Evolutionary conservation across 2,329 filamentous ascomycete species (phyloP).

Genomic region (Aspergillus arachidicola): DNA sequence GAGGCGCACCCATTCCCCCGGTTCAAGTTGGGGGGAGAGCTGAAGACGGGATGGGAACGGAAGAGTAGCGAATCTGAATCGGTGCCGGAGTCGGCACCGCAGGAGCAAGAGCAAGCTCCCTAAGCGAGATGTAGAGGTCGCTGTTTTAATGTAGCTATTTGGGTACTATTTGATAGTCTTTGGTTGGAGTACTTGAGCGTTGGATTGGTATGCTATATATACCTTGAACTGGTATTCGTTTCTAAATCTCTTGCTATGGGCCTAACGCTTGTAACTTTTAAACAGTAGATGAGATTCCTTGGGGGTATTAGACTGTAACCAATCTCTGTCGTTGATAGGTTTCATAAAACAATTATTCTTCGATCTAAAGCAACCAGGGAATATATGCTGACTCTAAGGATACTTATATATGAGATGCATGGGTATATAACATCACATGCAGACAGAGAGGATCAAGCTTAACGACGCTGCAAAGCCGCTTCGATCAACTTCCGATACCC

Average conservation of each 20-base stretch:
- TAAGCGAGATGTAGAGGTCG: neutral
- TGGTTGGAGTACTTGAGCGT: conserved; percentile 1
- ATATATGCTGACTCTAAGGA: neutral
- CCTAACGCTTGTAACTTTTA: too few species aligned
- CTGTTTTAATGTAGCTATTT: neutral
- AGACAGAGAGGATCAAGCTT: neutral
- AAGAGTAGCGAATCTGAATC: conserved; percentile 17
- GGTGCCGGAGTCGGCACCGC: neutral
- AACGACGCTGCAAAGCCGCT: conserved; percentile 28
- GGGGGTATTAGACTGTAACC: neutral
- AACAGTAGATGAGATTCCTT: too few species aligned
- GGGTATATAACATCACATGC: neutral
- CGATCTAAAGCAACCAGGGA: neutral
- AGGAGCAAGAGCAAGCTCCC: neutral
- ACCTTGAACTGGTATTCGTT: neutral
- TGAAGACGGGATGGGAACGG: conserved; percentile 46
- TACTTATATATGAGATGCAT: neutral
- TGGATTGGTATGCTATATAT: neutral
- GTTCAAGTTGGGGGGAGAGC: conserved; percentile 69
- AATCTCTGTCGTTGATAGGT: neutral
- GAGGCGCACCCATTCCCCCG: conserved; percentile 89
- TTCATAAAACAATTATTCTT: neutral
- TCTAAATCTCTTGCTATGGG: neutral
- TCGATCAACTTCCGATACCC: conserved; percentile 73
- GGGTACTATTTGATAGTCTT: neutral